Conservation (phyloP, 768 basidiomycete species). For the Podaxis sp. region DNA sequence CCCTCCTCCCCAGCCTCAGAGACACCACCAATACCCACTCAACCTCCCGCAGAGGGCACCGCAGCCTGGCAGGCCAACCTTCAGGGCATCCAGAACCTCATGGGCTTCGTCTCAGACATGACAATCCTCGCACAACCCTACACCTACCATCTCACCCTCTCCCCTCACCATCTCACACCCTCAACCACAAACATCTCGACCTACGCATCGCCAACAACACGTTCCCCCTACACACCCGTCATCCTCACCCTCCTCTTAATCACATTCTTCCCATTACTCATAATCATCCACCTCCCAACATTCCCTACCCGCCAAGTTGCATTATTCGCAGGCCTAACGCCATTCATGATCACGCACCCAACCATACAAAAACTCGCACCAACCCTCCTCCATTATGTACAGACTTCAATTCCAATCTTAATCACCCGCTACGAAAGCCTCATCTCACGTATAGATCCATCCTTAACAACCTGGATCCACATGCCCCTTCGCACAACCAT, state of each 20-base stretch:
- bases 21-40: constrained; percentile 28
- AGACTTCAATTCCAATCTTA: constrained; percentile 12
- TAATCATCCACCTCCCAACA: constrained; percentile 40
- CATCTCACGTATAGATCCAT: neutral
- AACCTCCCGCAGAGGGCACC: constrained; percentile 54
- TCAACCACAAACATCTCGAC: constrained; percentile 19
- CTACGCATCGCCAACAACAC: constrained; percentile 13
- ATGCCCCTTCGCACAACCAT: constrained; percentile 19
- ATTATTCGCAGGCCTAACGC: constrained; percentile 47
- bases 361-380: constrained; percentile 31
- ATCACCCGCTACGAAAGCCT: constrained; percentile 1
- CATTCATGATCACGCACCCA: constrained; percentile 56
- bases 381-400: constrained; percentile 14
- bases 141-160: constrained; percentile 49
- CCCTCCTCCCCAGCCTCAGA: constrained; percentile 19
- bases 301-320: constrained; percentile 49
- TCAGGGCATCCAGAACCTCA: constrained; percentile 88
- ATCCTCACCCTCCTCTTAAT: constrained; percentile 49
- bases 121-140: constrained; percentile 54
- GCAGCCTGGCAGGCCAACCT: constrained; percentile 85
- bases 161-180: constrained; percentile 34
- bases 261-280: constrained; percentile 49
- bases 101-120: constrained; percentile 78
- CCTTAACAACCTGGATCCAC: neutral
- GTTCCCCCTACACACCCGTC: constrained; percentile 50